A percentile compares a stretch with the other conserved stretches of the same genome.
phyloP scores from a whole-genome alignment of 192 early-diverging fungal species.

The Coemansia sp. region DNA sequence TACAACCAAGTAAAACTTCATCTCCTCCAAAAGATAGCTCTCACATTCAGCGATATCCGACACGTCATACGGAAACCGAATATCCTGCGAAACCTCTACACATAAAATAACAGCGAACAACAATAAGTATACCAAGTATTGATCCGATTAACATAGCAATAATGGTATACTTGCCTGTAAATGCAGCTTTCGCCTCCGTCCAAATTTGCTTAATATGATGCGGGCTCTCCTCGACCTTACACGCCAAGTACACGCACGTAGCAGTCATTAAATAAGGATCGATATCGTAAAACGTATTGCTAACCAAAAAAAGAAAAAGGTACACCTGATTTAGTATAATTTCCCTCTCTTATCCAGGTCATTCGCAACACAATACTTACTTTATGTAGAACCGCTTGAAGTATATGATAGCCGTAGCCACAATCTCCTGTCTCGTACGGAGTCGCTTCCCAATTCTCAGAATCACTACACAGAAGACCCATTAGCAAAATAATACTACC shows the following conservation, averaged over 20 bases:
- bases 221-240: slow-evolving; percentile 84
- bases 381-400: slow-evolving; percentile 89
- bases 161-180: slow-evolving; percentile 23
- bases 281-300: slow-evolving; percentile 69
- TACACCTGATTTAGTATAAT: background rate
- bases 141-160: no score
- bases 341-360: background rate
- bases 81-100: slow-evolving; percentile 36
- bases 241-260: slow-evolving; percentile 85
- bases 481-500: background rate
- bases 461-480: slow-evolving; percentile 61
- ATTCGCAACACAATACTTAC: slow-evolving; percentile 49
- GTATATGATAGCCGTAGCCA: slow-evolving; percentile 82
- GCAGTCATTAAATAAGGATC: slow-evolving; percentile 77
- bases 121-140: no score
- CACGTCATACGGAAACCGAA: slow-evolving; percentile 63
- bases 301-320: background rate
- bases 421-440: slow-evolving; percentile 74
- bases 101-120: no score
- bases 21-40: slow-evolving; percentile 86
- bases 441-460: slow-evolving; percentile 69
- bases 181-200: slow-evolving; percentile 42
- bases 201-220: slow-evolving; percentile 61
- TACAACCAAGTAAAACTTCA: slow-evolving; percentile 86
- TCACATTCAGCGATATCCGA: slow-evolving; percentile 87